A percentile compares a stretch with the other conserved stretches of the same genome.
Evolutionary conservation across 441 rosid genomes (phyloP).

Genomic region (Heliophila coronopifolia): DNA sequence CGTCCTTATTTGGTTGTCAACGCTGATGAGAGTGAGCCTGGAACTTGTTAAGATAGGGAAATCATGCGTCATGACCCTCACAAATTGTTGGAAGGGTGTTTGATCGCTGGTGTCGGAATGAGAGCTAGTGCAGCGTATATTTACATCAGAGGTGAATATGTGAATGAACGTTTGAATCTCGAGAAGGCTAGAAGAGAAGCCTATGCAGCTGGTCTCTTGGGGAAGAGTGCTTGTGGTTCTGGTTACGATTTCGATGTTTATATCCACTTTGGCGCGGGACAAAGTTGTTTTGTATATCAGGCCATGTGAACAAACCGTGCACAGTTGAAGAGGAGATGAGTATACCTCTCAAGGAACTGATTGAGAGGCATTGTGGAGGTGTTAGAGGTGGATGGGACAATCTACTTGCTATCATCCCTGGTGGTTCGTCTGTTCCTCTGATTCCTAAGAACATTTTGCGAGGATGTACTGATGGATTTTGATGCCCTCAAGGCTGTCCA

Average conservation of each 20-base stretch:
- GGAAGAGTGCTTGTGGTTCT: slow-evolving; percentile 97
- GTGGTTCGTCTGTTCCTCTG: slow-evolving; percentile 93
- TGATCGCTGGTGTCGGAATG: slow-evolving; percentile 99
- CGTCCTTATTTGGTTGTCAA: slow-evolving; percentile 97
- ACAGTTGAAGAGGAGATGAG: slow-evolving; percentile 99
- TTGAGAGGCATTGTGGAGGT: slow-evolving; percentile 96
- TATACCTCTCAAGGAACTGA: slow-evolving; percentile 81
- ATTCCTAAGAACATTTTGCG: slow-evolving; percentile 77
- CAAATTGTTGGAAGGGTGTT: slow-evolving; percentile 92
- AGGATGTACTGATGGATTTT: slow-evolving; percentile 92
- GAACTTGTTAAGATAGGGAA: slow-evolving; percentile 97
- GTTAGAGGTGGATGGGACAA: slow-evolving; percentile 98
- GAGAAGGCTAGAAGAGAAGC: slow-evolving; percentile 90
- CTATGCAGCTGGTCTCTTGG: slow-evolving; percentile 84
- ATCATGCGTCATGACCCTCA: slow-evolving; percentile 99
- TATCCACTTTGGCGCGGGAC: slow-evolving; percentile 98
- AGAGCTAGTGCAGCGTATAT: slow-evolving; percentile 96
- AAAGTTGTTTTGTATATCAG: slow-evolving; percentile 79
- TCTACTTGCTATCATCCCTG: slow-evolving; percentile 88
- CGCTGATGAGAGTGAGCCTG: slow-evolving; percentile 99
- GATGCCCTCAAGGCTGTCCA: slow-evolving; percentile 97
- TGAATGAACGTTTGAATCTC: slow-evolving; percentile 72
- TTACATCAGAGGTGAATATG: slow-evolving; percentile 96
- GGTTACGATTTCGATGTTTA: slow-evolving; percentile 97
- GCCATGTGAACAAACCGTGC: slow-evolving; percentile 96